Conservation (phyloP, 495 filamentous ascomycete genomes). For the Trypethelium eluteriae region DNA sequence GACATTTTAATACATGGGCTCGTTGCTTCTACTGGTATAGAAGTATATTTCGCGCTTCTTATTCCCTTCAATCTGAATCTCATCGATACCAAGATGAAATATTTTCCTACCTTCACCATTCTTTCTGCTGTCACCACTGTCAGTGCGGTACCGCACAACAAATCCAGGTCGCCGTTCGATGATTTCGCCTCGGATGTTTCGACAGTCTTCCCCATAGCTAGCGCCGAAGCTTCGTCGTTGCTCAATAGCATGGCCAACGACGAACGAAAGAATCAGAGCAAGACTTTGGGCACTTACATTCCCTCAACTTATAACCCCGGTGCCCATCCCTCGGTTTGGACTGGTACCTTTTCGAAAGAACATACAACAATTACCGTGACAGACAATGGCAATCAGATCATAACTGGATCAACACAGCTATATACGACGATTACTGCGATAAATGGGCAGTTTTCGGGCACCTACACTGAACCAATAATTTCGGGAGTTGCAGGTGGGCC, state of each 20-base stretch:
- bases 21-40: too few species aligned
- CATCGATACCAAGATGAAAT: neutral
- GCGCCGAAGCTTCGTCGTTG: too few species aligned
- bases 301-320: neutral
- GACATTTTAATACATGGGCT: too few species aligned
- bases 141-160: too few species aligned
- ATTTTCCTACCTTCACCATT: too few species aligned
- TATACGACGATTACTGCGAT: neutral
- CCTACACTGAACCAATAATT: neutral
- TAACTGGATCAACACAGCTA: neutral
- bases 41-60: neutral
- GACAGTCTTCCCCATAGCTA: too few species aligned
- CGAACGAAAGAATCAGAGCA: too few species aligned
- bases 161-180: too few species aligned
- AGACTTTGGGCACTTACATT: neutral
- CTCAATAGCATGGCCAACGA: too few species aligned
- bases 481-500: neutral
- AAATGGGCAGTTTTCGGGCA: neutral
- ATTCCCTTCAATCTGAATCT: neutral
- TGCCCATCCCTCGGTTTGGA: neutral
- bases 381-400: neutral
- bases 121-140: too few species aligned
- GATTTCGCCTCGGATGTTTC: too few species aligned
- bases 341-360: neutral
- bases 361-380: neutral